Base-by-base conservation (phyloP, 106 monocot genomes). In the Acorus gramineus region DNA sequence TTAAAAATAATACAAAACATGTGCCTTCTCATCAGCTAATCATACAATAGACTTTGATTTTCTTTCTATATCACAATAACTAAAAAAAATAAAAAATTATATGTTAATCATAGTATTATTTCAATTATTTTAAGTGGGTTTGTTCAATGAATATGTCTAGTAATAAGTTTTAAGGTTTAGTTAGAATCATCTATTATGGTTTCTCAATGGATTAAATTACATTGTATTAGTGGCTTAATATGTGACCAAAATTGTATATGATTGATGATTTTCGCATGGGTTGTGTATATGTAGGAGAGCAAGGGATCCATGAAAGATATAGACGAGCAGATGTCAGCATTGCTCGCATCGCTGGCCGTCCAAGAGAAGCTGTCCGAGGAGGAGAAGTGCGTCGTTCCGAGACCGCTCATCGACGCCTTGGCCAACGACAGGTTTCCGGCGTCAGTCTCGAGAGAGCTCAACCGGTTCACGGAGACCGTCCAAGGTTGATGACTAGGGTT, bases 331-430 rank as follows among this genome's bases (percentile, higher is more conserved):
- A 53, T 81, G 2, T 65, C 71, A 14, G 11, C 43, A 14, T 56
- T 84, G 49, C 72, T 88, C 2, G 42, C 63, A n/a, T 73, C 66
- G 44, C 8, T 57, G 2, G 42, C 66, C 2, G 42, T 84, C 8
- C 87, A 78, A 53, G 81, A 81, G 59, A 73, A 67, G 54, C 69
- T 88, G 46, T 75, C 47, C 44, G 66, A 44, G 6, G 75, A 75
- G 43, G 80, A 64, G 50, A 84, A 42, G 60, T 84, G 87, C 70
- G 44, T 88, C 6, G 69, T 84, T 4, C 84, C 78, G 5, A 78
- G 44, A 13, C 62, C 13, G 2, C 43, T 65, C 46, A 62, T 79
- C 4, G 66, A 67, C 8, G 75, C 55, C 47, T 11, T 88, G 44
- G 63, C 63, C 2, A 44, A 68, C 4, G 80, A 87, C 52, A 74